These are phyloP conservation scores for Candida hispaniensis DNA, from an alignment of 805 yeast species.

Conservation along the genomic window DNA sequence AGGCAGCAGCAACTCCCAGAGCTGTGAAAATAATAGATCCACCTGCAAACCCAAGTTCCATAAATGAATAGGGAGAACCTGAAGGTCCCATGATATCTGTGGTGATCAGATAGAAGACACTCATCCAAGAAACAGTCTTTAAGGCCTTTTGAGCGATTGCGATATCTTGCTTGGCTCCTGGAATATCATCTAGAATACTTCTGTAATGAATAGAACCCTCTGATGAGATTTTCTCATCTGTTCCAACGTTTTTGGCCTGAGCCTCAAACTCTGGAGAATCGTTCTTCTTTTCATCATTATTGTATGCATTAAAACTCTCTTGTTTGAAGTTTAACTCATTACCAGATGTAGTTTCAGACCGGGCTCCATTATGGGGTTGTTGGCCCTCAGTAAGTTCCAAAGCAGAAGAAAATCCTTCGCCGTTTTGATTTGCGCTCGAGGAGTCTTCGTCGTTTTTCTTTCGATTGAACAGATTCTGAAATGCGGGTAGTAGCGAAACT, in stretches of 20 bases:
- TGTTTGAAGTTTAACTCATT: too few species aligned
- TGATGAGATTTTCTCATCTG: too few species aligned
- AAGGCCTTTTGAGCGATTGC: slow-evolving; percentile 20
- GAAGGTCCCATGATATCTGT: slow-evolving; percentile 38
- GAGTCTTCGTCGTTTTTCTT: slow-evolving; percentile 1
- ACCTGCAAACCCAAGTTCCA: slow-evolving; percentile 35
- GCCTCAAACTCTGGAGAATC: slow-evolving; percentile 3
- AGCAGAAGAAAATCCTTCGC: too few species aligned
- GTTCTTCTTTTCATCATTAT: slow-evolving; percentile 1
- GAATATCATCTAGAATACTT: background rate
- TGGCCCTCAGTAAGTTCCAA: too few species aligned
- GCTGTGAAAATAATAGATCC: slow-evolving; percentile 33
- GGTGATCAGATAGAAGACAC: slow-evolving; percentile 35
- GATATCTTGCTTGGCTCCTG: background rate
- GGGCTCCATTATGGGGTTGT: too few species aligned
- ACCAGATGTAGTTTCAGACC: too few species aligned
- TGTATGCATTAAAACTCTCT: slow-evolving; percentile 6
- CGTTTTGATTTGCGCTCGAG: too few species aligned
- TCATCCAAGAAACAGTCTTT: slow-evolving; percentile 22
- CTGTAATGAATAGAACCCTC: too few species aligned
- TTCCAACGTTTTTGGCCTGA: too few species aligned
- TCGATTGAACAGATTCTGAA: slow-evolving; percentile 1
- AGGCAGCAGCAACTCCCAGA: slow-evolving; percentile 33
- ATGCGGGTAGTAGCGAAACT: slow-evolving; percentile 3
- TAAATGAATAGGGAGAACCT: slow-evolving; percentile 35